Percentiles rank a stretch among this genome's conserved stretches.
phyloP scores from a whole-genome alignment of 2,329 filamentous ascomycete species.

The Acephala macrosclerotiorum region DNA sequence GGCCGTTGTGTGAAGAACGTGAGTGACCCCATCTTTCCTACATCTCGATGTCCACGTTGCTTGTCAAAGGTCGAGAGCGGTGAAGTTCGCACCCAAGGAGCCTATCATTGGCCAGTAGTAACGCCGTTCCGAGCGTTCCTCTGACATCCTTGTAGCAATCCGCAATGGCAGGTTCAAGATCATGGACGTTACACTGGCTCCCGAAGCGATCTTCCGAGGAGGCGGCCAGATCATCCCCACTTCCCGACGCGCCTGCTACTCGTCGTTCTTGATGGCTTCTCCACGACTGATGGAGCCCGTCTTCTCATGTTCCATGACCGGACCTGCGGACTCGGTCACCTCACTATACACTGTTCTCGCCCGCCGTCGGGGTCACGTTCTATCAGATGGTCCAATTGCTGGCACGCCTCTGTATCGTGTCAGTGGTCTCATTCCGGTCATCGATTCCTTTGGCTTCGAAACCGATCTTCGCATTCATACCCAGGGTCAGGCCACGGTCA shows the following conservation, averaged over 20 bases:
- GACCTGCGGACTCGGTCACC: slow-evolving; percentile 86
- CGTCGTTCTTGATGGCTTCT: slow-evolving; percentile 95
- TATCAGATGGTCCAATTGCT: slow-evolving; percentile 92
- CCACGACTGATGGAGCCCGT: slow-evolving; percentile 97
- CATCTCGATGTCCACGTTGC: slow-evolving; percentile 8
- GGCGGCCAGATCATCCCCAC: slow-evolving; percentile 98
- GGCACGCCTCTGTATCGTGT: slow-evolving; percentile 95
- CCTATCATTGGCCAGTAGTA: slow-evolving; percentile 32
- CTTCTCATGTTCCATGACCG: slow-evolving; percentile 91
- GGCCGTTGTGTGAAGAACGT: slow-evolving; percentile 97
- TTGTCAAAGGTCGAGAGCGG: not conserved
- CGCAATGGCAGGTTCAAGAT: slow-evolving; percentile 98
- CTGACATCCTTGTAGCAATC: slow-evolving; percentile 68
- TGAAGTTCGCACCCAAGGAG: not conserved
- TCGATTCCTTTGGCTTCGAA: slow-evolving; percentile 98
- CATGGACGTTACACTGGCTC: slow-evolving; percentile 86
- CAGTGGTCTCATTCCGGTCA: slow-evolving; percentile 89
- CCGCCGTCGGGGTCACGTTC: slow-evolving; percentile 86
- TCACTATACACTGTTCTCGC: slow-evolving; percentile 92
- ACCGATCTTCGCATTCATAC: slow-evolving; percentile 97
- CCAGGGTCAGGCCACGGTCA: slow-evolving; percentile 89
- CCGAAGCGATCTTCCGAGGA: slow-evolving; percentile 92
- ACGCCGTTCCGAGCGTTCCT: slow-evolving; percentile 32
- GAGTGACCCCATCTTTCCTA: slow-evolving; percentile 52
- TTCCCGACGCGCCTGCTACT: slow-evolving; percentile 90